Conservation (phyloP, 495 filamentous ascomycete species). For the Podospora anserina region DNA sequence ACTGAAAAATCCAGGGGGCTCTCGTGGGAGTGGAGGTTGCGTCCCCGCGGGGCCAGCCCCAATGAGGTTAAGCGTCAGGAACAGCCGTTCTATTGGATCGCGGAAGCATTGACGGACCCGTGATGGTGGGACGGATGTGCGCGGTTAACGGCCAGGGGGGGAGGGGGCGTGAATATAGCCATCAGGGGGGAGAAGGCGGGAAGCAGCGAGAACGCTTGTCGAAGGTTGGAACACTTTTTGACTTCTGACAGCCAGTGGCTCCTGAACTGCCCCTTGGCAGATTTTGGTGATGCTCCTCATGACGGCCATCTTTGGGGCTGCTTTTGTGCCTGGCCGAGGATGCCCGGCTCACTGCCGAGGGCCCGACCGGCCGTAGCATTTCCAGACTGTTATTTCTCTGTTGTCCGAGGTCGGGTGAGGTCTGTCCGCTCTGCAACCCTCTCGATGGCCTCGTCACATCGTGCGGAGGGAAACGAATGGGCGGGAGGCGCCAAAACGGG, state of each 20-base stretch:
- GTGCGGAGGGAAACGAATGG: conserved; percentile 1
- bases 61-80: conserved; percentile 44
- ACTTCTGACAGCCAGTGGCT: conserved; percentile 2
- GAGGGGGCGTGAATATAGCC: conserved; percentile 4
- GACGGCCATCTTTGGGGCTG: neutral
- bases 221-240: conserved; percentile 9
- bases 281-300: neutral
- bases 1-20: conserved; percentile 17
- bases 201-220: neutral
- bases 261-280: neutral
- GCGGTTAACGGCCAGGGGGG: conserved; percentile 9
- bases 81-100: conserved; percentile 46
- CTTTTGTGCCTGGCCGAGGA: neutral
- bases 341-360: neutral
- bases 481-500: neutral
- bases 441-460: conserved; percentile 6
- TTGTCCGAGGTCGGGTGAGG: neutral
- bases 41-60: conserved; percentile 6
- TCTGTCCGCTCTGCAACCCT: conserved; percentile 1
- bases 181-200: neutral
- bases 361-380: neutral
- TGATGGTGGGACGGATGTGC: conserved; percentile 29
- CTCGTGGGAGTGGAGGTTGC: conserved; percentile 17
- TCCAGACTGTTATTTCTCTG: neutral
- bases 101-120: conserved; percentile 40